Base-by-base conservation (phyloP, 306 rosid species). In the Fagus crenata region DNA sequence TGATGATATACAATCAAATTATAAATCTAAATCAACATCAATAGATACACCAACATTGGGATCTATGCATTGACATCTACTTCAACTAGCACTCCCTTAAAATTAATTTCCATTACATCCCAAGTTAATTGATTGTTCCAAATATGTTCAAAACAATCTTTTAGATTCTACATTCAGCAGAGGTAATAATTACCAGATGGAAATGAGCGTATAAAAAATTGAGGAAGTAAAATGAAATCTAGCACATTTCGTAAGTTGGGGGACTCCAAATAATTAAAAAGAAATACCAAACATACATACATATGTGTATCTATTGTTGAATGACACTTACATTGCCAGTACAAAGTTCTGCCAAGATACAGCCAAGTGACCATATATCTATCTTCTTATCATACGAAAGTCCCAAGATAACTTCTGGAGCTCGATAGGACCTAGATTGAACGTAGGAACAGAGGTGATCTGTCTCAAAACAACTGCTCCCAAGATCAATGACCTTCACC, bases 401-500 rank as follows among this genome's bases (percentile, higher is more conserved):
- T 73, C 99, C 99, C 86, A 96, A 82, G 70, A 96, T 92, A 86
- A 96, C 99, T 90, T 96, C 99, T 5, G 99, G 99, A 81, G 99
- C 98, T n/a, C 99, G 98, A 89, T 96, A 96, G 73, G 99, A 92
- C 86, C 99, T 91, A 54, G 99, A 96, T 77, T 96, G 99, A 78
- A 96, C 99, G 58, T 96, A 96, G 11, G 98, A 92, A 85, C 98
- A 96, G 80, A 96, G 97, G 80, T 96, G 99, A 91, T 96, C 99
- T 0, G 99, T 96, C 88, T 91, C 99, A 73, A 88, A 96, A 88
- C 99, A 96, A 81, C 99, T 96, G 86, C 99, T 96, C 78, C 99
- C 99, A 53, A 96, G 99, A 89, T 96, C 99, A 83, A 96, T 96
- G 85, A 96, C 98, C 85, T 96, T 96, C 80, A 96, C 96, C 89